Evolutionary conservation across 2,329 filamentous ascomycete genomes (phyloP), one percentile per base, ranked within the genome.

Genomic region (Epichloe sp.): DNA sequence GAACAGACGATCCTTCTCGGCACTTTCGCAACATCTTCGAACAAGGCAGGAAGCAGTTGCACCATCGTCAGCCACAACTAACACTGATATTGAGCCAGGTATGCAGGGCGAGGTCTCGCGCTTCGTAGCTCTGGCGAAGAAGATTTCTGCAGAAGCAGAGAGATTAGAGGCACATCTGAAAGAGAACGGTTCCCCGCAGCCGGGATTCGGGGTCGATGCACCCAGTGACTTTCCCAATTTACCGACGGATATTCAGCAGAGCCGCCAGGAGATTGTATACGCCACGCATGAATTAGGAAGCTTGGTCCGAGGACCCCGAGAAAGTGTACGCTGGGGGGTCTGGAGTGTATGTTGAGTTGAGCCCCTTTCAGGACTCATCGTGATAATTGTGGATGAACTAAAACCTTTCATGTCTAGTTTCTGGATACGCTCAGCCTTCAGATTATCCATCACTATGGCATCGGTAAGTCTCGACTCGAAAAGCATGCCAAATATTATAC

Each of bases 391-490:
- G 17, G 4, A 26, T 37, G n/a, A 40, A 44, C 51, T 56, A 17
- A 55, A 23, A 53, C 23, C 14, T 14, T 31, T 12, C 31, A 21
- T 23, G 19, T 14, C 17, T 55, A 78, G 74, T 75, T 70, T 54
- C 65, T 77, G 53, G 72, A 77, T 50, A 71, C 71, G 1, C 62
- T 78, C 21, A 75, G 72, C 47, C 65, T 79, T 12, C 69, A 74
- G 49, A 64, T 75, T 14, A 66, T 79, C 51, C 75, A 76, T 58
- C 69, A 70, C 54, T 78, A 71, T 54, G 68, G 65, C 21, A 70
- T 79, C 35, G 72, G 75, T 77, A 57, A 11, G 49, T 44, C 12
- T 21, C 12, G 34, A 11, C 17, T 35, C 11, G 6, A 42, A 14
- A 3, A 15, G 26, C 3, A 31, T 10, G 14, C 15, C 5, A 43